Percentiles rank a stretch among this genome's conserved stretches.
These are phyloP conservation scores for Pleurotus cornucopiae DNA, from an alignment of 768 basidiomycete genomes.

Conservation along the genomic window DNA sequence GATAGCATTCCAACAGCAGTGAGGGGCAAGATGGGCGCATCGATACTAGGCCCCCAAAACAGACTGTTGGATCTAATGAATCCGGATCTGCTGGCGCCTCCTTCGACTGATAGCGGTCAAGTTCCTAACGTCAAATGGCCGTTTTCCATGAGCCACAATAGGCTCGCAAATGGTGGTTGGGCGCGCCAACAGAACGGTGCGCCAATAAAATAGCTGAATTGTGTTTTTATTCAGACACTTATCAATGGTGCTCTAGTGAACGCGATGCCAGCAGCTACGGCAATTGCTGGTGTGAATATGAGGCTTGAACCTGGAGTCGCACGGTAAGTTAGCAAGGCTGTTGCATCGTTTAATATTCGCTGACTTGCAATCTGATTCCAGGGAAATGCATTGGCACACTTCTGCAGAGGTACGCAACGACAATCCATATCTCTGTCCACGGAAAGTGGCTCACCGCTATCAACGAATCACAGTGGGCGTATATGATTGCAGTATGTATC, in stretches of 20 bases:
- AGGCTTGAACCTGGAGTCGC: slow-evolving; percentile 45
- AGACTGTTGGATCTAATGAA: slow-evolving; percentile 34
- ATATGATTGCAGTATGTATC: slow-evolving; percentile 38
- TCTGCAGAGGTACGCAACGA: slow-evolving; percentile 33
- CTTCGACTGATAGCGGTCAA: slow-evolving; percentile 38
- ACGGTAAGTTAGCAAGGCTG: slow-evolving; percentile 25
- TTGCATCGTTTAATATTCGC: background rate
- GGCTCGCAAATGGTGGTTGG: slow-evolving; percentile 56
- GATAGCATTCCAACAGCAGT: slow-evolving; percentile 25
- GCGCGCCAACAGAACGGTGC: slow-evolving; percentile 52
- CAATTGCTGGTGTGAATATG: slow-evolving; percentile 45
- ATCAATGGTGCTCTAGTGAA: slow-evolving; percentile 23
- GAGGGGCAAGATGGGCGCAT: slow-evolving; percentile 35
- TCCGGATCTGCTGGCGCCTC: slow-evolving; percentile 39
- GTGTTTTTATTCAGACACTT: background rate
- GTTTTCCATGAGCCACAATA: slow-evolving; percentile 49
- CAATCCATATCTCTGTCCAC: background rate
- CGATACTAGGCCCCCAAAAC: slow-evolving; percentile 40
- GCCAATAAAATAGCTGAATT: slow-evolving; percentile 1
- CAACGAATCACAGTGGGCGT: slow-evolving; percentile 38
- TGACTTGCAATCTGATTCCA: slow-evolving; percentile 12
- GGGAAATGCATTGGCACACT: slow-evolving; percentile 54
- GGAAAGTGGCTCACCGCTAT: background rate
- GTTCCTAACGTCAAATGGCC: slow-evolving; percentile 55
- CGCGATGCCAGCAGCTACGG: slow-evolving; percentile 46